These are phyloP conservation scores for Wilhelminamyces savonicus DNA, from an alignment of 805 yeast species.

Conservation along the genomic window DNA sequence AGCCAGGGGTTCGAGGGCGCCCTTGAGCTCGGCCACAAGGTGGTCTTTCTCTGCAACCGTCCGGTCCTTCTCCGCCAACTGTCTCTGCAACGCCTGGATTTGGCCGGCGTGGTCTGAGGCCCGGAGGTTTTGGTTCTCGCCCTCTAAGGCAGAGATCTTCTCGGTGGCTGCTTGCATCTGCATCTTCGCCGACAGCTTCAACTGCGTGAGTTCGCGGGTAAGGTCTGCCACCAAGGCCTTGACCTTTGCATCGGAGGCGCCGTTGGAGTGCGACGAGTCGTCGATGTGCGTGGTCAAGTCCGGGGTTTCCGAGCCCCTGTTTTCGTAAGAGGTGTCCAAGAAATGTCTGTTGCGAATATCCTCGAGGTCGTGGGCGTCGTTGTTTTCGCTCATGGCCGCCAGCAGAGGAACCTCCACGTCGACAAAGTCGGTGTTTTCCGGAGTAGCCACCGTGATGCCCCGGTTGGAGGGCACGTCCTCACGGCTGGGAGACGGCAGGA, in stretches of 20 bases:
- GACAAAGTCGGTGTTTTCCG: too few species aligned
- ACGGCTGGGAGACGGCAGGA: too few species aligned
- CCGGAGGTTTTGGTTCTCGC: conserved; percentile 14
- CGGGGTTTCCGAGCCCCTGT: not conserved
- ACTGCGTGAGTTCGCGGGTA: conserved; percentile 24
- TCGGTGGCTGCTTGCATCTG: conserved; percentile 56
- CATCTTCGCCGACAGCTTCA: conserved; percentile 27
- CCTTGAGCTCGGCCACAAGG: conserved; percentile 25
- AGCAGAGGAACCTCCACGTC: conserved; percentile 12
- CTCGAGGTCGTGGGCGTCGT: too few species aligned
- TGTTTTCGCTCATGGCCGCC: conserved; percentile 6
- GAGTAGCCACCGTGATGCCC: too few species aligned
- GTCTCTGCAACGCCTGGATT: not conserved
- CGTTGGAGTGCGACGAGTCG: not conserved
- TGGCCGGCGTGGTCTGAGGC: not conserved
- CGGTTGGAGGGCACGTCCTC: too few species aligned
- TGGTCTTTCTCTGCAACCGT: conserved; percentile 19
- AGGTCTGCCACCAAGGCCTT: conserved; percentile 27
- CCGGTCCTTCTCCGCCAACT: conserved; percentile 3
- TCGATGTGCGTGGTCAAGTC: not conserved
- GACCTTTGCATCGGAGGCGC: conserved; percentile 15
- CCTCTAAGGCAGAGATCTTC: conserved; percentile 44
- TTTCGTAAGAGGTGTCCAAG: not conserved
- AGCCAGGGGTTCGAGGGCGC: conserved; percentile 18
- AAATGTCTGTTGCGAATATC: not conserved